Conservation (phyloP, 768 basidiomycete species). For the Austroboletus eburneus region DNA sequence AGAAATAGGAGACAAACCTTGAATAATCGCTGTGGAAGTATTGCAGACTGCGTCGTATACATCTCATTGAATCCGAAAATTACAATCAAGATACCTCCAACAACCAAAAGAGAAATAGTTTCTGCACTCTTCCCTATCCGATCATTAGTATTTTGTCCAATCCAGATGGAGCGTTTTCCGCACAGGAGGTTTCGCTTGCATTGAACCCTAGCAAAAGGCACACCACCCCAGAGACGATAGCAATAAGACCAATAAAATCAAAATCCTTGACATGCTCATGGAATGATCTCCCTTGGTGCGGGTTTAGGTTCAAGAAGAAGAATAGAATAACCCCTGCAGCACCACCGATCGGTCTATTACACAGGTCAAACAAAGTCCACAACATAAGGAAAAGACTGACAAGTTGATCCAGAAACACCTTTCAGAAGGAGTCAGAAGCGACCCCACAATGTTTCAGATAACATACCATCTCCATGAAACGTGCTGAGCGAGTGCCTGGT, state of each 20-base stretch:
- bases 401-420: neutral
- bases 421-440: neutral
- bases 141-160: too few species aligned
- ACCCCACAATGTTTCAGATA: neutral
- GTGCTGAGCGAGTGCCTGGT: too few species aligned
- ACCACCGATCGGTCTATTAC: neutral
- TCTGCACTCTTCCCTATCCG: too few species aligned
- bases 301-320: neutral
- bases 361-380: neutral
- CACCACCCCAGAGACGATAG: neutral
- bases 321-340: neutral
- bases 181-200: neutral
- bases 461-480: slow-evolving; percentile 18
- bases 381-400: neutral
- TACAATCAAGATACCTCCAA: too few species aligned
- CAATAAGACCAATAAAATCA: neutral
- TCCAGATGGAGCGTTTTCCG: too few species aligned
- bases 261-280: neutral
- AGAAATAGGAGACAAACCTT: neutral
- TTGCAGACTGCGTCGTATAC: too few species aligned
- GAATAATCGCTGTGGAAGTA: too few species aligned
- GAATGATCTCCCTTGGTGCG: neutral
- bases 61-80: too few species aligned
- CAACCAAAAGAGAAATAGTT: too few species aligned
- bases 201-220: neutral